phyloP scores from a whole-genome alignment of 2,329 filamentous ascomycete genomes.

The Sphaerulina vaccinii region DNA sequence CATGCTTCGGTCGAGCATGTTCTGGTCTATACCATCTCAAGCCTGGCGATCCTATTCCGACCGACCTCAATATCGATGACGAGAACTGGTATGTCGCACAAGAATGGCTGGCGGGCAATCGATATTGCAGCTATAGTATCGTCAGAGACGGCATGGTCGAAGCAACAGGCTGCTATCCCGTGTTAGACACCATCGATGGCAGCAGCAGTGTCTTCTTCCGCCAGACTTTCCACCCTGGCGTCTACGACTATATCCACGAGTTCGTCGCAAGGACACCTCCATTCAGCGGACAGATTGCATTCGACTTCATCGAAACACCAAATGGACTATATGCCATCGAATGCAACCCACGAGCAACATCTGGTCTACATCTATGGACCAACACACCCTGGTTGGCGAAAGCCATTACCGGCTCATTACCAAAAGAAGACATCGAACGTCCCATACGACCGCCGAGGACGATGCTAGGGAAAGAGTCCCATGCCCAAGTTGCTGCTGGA shows the following conservation, averaged over 20 bases:
- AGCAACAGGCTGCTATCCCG: slow-evolving; percentile 34
- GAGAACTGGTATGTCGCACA: slow-evolving; percentile 32
- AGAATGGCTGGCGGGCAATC: slow-evolving; percentile 34
- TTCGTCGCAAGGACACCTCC: slow-evolving; percentile 21
- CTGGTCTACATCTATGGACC: slow-evolving; percentile 34
- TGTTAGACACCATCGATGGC: slow-evolving; percentile 35
- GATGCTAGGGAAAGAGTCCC: slow-evolving; percentile 11
- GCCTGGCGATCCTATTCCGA: slow-evolving; percentile 15
- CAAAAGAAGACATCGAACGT: slow-evolving; percentile 20
- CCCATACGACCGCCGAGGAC: slow-evolving; percentile 21
- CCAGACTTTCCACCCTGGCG: slow-evolving; percentile 22
- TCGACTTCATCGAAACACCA: slow-evolving; percentile 34
- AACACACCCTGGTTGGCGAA: slow-evolving; percentile 23
- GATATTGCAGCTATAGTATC: slow-evolving; percentile 35
- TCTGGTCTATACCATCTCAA: slow-evolving; percentile 19
- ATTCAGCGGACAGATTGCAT: slow-evolving; percentile 31
- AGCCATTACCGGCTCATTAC: slow-evolving; percentile 17
- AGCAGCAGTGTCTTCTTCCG: slow-evolving; percentile 33
- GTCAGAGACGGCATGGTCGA: slow-evolving; percentile 29
- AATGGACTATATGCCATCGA: slow-evolving; percentile 32
- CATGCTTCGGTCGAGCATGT: slow-evolving; percentile 33
- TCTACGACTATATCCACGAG: slow-evolving; percentile 30
- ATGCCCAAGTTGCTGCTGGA: slow-evolving; percentile 18
- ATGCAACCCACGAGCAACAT: slow-evolving; percentile 35
- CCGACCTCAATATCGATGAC: slow-evolving; percentile 19